phyloP scores from a whole-genome alignment of 306 rosid species.

The Mimosa bimucronata region DNA sequence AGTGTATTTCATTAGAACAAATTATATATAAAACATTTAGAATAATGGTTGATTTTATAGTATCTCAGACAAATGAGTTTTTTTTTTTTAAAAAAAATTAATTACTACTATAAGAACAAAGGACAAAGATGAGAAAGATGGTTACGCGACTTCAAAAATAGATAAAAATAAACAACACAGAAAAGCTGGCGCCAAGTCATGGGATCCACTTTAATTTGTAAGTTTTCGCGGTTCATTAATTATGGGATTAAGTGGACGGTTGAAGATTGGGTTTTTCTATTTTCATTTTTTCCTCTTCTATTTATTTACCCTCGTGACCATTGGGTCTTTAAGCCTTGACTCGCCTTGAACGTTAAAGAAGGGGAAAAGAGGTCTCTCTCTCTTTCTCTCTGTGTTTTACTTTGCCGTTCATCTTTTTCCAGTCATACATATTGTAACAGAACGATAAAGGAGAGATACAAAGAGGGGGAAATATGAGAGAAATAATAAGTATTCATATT shows the following conservation, averaged over 20 bases:
- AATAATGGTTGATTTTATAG: not conserved
- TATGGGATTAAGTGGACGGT: conserved; percentile 26
- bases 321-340: not conserved
- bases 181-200: not conserved
- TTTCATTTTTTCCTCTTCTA: not conserved
- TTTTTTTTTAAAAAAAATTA: not conserved
- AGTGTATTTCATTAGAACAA: no score
- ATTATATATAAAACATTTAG: no score
- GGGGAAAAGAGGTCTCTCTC: conserved; percentile 7
- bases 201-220: not conserved
- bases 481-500: conserved; percentile 70
- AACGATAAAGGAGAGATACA: conserved; percentile 1
- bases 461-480: conserved; percentile 53
- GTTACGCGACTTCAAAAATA: not conserved
- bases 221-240: conserved; percentile 27
- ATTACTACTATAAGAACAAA: not conserved
- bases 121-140: not conserved
- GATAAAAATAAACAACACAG: not conserved
- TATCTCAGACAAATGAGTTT: not conserved
- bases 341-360: conserved; percentile 20
- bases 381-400: conserved; percentile 23
- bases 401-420: conserved; percentile 3
- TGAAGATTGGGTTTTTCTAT: not conserved
- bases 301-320: not conserved
- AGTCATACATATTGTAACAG: not conserved